phyloP scores from a whole-genome alignment of 1,139 yeast genomes.

The Eremothecium coryli region DNA sequence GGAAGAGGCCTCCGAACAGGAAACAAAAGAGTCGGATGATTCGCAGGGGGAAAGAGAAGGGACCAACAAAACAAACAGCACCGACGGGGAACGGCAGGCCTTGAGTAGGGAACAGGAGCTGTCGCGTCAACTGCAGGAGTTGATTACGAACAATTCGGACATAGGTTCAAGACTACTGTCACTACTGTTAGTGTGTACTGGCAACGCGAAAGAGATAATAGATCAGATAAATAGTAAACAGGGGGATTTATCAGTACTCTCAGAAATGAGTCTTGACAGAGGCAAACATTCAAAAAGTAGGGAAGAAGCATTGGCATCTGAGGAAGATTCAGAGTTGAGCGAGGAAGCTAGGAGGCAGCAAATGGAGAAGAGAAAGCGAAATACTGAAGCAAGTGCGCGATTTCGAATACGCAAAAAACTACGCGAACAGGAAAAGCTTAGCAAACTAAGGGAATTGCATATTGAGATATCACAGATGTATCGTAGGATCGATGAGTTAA shows the following conservation, averaged over 20 bases:
- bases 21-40: too few relatives aligned
- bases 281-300: background rate
- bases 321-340: background rate
- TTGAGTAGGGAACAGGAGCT: too few relatives aligned
- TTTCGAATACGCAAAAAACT: conserved; percentile 26
- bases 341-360: conserved; percentile 9
- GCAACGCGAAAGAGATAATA: conserved; percentile 25
- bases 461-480: conserved; percentile 19
- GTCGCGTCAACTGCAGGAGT: conserved; percentile 14
- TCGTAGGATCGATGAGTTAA: conserved; percentile 18
- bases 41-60: too few relatives aligned
- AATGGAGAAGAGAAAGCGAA: conserved; percentile 19
- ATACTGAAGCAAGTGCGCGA: conserved; percentile 29
- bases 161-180: conserved; percentile 27
- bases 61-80: too few relatives aligned
- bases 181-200: conserved; percentile 25
- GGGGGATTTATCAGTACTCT: conserved; percentile 12
- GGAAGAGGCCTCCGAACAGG: too few relatives aligned
- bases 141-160: conserved; percentile 24
- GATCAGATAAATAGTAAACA: conserved; percentile 17
- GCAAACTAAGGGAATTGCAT: conserved; percentile 17
- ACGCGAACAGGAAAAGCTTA: conserved; percentile 19
- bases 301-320: background rate
- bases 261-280: conserved; percentile 6
- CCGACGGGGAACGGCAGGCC: too few relatives aligned